phyloP scores from a whole-genome alignment of 2,329 filamentous ascomycete species.

The Coleophoma eucalyptorum region DNA sequence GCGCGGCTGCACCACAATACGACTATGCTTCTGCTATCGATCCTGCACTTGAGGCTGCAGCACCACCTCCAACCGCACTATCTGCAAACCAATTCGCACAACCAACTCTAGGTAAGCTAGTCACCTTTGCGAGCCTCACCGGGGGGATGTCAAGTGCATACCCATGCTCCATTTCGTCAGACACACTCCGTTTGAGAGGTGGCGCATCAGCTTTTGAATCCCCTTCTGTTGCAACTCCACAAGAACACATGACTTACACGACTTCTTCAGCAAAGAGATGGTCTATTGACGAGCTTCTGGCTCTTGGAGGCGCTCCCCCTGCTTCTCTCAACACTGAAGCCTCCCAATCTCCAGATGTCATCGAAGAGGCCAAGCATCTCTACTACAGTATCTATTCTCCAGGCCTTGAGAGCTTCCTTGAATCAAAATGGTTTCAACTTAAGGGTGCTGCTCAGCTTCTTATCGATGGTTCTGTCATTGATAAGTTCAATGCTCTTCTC shows the following conservation, averaged over 20 bases:
- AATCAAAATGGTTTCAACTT: constrained; percentile 76
- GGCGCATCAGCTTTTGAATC: constrained; percentile 36
- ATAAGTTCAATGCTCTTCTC: constrained; percentile 65
- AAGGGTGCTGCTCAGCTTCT: constrained; percentile 38
- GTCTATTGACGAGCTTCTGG: constrained; percentile 72
- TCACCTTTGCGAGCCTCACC: constrained; percentile 22
- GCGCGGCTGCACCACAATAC: constrained; percentile 41
- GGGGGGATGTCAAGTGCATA: constrained; percentile 28
- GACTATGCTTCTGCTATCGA: constrained; percentile 62
- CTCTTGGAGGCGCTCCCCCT: constrained; percentile 54
- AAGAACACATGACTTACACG: constrained; percentile 39
- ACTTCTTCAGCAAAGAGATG: constrained; percentile 47
- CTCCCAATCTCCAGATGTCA: constrained; percentile 36
- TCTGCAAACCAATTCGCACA: constrained; percentile 14
- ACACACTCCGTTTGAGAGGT: constrained; percentile 46
- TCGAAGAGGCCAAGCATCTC: constrained; percentile 67
- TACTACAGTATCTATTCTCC: constrained; percentile 75
- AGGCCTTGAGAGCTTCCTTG: constrained; percentile 72
- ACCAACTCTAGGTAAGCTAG: constrained; percentile 25
- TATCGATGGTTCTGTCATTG: constrained; percentile 54
- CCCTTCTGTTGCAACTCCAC: constrained; percentile 22
- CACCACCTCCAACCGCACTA: constrained; percentile 21
- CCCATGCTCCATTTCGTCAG: constrained; percentile 31
- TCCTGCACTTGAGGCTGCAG: constrained; percentile 54
- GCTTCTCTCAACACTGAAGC: constrained; percentile 46